Evolutionary conservation across 208 protist species (phyloP).

Genomic region (Trypanosoma boissoni): DNA sequence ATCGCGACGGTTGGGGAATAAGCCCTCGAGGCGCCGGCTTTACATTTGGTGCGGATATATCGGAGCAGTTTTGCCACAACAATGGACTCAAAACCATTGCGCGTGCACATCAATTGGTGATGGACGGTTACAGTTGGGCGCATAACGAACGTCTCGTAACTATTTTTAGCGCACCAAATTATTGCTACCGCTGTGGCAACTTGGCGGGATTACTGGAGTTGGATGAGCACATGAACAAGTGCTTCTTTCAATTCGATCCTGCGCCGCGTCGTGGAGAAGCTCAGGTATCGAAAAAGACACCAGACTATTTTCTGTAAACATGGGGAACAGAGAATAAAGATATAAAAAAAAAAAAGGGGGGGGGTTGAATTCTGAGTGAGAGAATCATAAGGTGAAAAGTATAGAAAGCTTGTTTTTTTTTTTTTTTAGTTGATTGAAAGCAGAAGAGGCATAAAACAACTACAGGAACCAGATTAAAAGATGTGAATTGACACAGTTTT

Average conservation of each 20-base stretch:
- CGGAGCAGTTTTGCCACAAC: conserved; percentile 98
- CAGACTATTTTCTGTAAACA: conserved; percentile 97
- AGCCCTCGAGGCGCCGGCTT: conserved; percentile 97
- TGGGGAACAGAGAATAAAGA: conserved; percentile 7
- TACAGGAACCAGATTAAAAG: too few species aligned
- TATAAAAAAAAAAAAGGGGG: conserved; percentile 12
- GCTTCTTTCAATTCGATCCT: conserved; percentile 99
- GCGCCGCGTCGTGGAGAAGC: conserved; percentile 97
- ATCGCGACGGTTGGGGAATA: conserved; percentile 95
- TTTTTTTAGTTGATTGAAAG: too few species aligned
- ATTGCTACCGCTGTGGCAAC: conserved; percentile 99
- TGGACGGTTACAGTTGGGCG: conserved; percentile 98
- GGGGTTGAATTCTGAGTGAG: too few species aligned
- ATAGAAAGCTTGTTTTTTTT: too few species aligned
- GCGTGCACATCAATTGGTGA: conserved; percentile 97
- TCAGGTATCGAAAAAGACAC: conserved; percentile 96
- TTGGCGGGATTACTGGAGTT: conserved; percentile 97
- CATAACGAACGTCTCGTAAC: conserved; percentile 98
- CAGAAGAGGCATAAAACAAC: too few species aligned
- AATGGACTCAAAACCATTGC: conserved; percentile 97
- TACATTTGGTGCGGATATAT: conserved; percentile 98
- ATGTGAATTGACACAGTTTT: too few species aligned
- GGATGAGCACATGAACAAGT: conserved; percentile 98
- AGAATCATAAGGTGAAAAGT: too few species aligned
- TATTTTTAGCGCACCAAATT: conserved; percentile 99